Evolutionary conservation across 352 stramenopile species (phyloP), one percentile per base, ranked within the genome.

Genomic region (Pythium guiyangense): DNA sequence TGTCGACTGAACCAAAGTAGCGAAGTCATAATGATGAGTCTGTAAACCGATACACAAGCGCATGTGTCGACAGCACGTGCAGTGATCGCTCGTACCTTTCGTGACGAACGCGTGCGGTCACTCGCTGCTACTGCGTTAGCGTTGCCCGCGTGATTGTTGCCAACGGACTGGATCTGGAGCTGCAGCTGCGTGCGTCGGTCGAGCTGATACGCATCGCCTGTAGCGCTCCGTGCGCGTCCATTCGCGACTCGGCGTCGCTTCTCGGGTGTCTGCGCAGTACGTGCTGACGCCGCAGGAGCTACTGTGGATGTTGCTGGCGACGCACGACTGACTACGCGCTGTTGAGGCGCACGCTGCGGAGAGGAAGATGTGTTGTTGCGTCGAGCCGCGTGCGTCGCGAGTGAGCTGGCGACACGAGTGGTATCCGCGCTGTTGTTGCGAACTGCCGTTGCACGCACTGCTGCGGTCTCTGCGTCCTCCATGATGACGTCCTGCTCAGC

Each of bases 241-340:
- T 67, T 71, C 22, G 82, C 78, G 31, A 86, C 59, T 26, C 73
- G 62, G 20, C 74, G 72, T 50, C 81, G 79, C 63, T 83, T 84
- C 51, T 69, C 74, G 31, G 47, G 65, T 2, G 64, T 50, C 27
- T 43, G 42, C 14, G 27, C 52, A 6, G 34, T 10, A 25, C 11
- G 27, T 12, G 45, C 29, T 9, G 12, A 6, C 6, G 39, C 17
- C 5, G 39, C 14, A 6, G 39, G 12, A 44, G 12, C 17, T 15
- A 40, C 9, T 14, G 53, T 20, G 2, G 31, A 46, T 37, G 43
- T 10, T 26, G 26, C 22, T 17, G 34, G 14, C 15, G 37, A 43
- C n/a, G 25, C 18, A 9, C 14, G 39, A 22, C 39, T 45, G 39
- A 8, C 39, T 5, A 45, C 39, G 39, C 39, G 39, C 18, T 53